Evolutionary conservation across 345 rosid genomes (phyloP), one percentile per base, ranked within the genome.

Genomic region (Gossypium sturtianum): DNA sequence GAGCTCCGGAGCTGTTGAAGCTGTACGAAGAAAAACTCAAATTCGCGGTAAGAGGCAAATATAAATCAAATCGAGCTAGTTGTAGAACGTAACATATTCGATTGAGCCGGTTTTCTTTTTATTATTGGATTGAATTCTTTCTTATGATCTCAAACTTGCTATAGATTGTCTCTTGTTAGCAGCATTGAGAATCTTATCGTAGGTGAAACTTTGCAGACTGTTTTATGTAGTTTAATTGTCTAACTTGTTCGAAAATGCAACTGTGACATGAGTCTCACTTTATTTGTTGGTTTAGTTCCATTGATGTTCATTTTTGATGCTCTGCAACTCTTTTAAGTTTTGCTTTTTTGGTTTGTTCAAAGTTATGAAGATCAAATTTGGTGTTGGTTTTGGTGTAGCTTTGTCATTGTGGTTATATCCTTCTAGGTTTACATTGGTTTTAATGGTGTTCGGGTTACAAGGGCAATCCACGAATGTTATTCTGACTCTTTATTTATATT

Each of bases 1-100:
- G 44, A 49, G 59, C 70, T 9, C 49, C 79, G 3, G 13, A 71
- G 51, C 61, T 83, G 63, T 64, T 73, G 73, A 64, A 66, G 69
- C 13, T 80, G 6, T 84, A 82, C 34, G 1, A 47, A 60, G 51
- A 76, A 58, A 78, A 72, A 45, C 3, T 17, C 25, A 38, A 64
- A 10, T 7, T 58, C 2, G 53, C 23, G 0, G 13, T 20, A 44
- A 23, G 70, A 65, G 52, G 38, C 71, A 34, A 63, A 20, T 65
- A 43, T 19, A 4, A 9, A 65, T n/a, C 9, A 44, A 3, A 16
- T 53, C 2, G 7, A 27, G 65, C n/a, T 25, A 59, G 9, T 25
- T 16, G 2, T 61, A 59, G 41, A 41, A 4, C 7, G 2, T n/a
- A 41, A 43, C 15, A 43, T 19, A 41, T 65, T 65, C 41, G 13